Base-by-base conservation (phyloP, 345 rosid genomes). In the Lagerstroemia speciosa region DNA sequence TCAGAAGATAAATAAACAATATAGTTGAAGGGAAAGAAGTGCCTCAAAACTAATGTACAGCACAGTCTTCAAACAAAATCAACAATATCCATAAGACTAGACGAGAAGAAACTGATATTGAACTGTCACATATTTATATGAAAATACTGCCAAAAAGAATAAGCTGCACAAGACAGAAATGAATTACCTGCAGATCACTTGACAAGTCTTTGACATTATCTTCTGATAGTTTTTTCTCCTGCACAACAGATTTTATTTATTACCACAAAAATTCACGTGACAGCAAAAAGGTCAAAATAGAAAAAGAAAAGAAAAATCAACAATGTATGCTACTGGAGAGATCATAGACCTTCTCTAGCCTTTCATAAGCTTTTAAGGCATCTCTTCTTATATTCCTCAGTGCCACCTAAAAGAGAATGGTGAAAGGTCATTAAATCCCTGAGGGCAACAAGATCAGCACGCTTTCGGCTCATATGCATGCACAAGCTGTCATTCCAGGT, bases 141-240 rank as follows among this genome's bases (percentile, higher is more conserved):
- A 14, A 27, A 27, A 52, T n/a, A 64, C 17, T 26, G 37, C n/a
- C n/a, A n/a, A 63, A 10, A 69, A 37, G 67, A n/a, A 40, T 74
- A 4, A 37, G 34, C 31, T 65, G 38, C 53, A 63, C 37, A n/a
- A 68, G 36, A 16, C 26, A 17, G 65, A 71, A 31, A 62, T 67
- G 62, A 48, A 63, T 69, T 77, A 93, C 98, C 96, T 90, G 94
- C 78, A 93, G 77, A 79, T 89, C 98, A 75, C 83, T 78, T 57
- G 97, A 91, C 71, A 91, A 80, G 83, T 87, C 98, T 78, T 89
- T 93, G 79, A 84, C 89, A 68, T 91, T 93, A 86, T 93, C 98
- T 83, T 93, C 98, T 19, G 98, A 93, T 15, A 93, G 93, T 85
- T 93, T 91, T 78, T 91, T 93, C 73, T 93, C 97, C 98, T 93